These are phyloP conservation scores for Hyphopichia homilentoma DNA, from an alignment of 805 yeast genomes.

Conservation along the genomic window DNA sequence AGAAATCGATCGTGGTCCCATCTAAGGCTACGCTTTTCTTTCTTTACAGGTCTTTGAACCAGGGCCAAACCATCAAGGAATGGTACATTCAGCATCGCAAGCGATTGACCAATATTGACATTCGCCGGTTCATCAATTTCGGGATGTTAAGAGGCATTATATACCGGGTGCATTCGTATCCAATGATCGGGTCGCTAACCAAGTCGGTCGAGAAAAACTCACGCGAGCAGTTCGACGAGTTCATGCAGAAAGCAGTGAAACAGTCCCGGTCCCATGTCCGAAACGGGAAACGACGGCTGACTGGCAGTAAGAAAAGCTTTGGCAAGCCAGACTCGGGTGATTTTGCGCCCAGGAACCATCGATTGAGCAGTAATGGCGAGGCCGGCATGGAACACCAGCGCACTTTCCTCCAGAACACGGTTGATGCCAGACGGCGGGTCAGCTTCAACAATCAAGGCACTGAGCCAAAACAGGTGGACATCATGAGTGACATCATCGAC, in stretches of 20 bases:
- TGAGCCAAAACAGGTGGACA: background rate
- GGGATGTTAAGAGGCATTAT: conserved; percentile 81
- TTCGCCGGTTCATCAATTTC: conserved; percentile 80
- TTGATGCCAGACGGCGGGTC: conserved; percentile 26
- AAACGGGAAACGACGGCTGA: conserved; percentile 4
- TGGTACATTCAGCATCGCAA: conserved; percentile 75
- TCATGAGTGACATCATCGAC: conserved; percentile 8
- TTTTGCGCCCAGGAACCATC: too few relatives aligned
- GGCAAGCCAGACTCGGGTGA: conserved; percentile 4
- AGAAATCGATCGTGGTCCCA: conserved; percentile 39
- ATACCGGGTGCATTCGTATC: conserved; percentile 76
- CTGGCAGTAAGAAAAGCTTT: conserved; percentile 8
- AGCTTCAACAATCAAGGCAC: conserved; percentile 28
- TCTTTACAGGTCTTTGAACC: conserved; percentile 73
- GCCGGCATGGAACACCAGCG: conserved; percentile 5
- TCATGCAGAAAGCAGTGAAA: conserved; percentile 10
- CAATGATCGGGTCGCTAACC: conserved; percentile 47
- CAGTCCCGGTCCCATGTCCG: too few relatives aligned
- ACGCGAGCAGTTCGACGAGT: conserved; percentile 14
- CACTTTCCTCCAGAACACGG: conserved; percentile 14
- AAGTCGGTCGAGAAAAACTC: conserved; percentile 31
- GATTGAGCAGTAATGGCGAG: conserved; percentile 2
- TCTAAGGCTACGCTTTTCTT: conserved; percentile 64
- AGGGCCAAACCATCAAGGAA: conserved; percentile 69
- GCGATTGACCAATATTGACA: conserved; percentile 62